Evolutionary conservation across 2,329 filamentous ascomycete species (phyloP).

Genomic region (Diaporthe sp.): DNA sequence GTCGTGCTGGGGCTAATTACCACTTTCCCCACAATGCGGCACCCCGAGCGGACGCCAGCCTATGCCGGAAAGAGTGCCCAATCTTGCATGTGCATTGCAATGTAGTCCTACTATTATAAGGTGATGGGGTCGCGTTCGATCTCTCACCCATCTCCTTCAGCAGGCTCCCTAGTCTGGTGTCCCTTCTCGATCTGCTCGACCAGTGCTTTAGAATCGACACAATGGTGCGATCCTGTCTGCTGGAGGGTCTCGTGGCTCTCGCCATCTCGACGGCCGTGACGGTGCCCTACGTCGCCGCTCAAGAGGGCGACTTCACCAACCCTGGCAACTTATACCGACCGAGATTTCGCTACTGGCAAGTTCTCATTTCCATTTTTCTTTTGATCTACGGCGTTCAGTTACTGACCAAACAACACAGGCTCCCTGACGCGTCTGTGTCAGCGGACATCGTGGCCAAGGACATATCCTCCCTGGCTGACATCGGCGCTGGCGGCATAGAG

Average conservation of each 20-base stretch:
- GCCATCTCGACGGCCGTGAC: neutral
- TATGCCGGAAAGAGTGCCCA: neutral
- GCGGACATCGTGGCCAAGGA: constrained; percentile 33
- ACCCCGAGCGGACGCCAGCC: neutral
- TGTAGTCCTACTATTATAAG: neutral
- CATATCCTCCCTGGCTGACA: constrained; percentile 18
- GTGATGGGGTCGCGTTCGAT: neutral
- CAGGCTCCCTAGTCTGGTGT: neutral
- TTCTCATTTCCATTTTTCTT: neutral
- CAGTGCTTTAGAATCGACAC: neutral
- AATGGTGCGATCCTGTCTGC: constrained; percentile 7
- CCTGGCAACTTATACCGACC: constrained; percentile 26
- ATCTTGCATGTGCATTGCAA: neutral
- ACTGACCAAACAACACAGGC: neutral
- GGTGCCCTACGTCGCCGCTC: neutral
- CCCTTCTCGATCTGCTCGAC: neutral
- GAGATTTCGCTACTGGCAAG: constrained; percentile 30
- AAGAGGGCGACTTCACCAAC: constrained; percentile 19
- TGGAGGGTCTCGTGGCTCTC: neutral
- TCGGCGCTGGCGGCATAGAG: constrained; percentile 37
- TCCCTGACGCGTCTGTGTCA: constrained; percentile 28
- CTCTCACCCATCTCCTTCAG: neutral
- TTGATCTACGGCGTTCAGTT: too few species aligned
- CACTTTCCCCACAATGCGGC: constrained; percentile 15
- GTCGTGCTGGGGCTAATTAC: constrained; percentile 22